These are phyloP conservation scores for Nymphaea colorata DNA, from an alignment of 164 flowering plant species.

Conservation along the genomic window DNA sequence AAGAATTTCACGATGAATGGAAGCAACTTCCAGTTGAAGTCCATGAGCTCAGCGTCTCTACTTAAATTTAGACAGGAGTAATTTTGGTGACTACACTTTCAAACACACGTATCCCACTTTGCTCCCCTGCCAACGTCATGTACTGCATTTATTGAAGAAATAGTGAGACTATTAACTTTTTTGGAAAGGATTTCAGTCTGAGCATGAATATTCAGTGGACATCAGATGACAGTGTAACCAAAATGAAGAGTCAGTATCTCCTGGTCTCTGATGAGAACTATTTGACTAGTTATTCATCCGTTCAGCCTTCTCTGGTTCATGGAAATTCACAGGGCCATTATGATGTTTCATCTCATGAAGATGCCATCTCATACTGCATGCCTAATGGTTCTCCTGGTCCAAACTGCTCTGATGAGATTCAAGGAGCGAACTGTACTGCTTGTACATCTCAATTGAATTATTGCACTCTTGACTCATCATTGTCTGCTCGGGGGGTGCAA, in stretches of 20 bases:
- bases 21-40: background rate
- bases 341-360: background rate
- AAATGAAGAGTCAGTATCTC: background rate
- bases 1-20: background rate
- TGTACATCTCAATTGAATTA: background rate
- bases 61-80: background rate
- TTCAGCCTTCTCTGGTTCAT: background rate
- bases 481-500: conserved; percentile 12
- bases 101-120: background rate
- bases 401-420: background rate
- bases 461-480: conserved; percentile 42
- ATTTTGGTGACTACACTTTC: background rate
- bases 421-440: background rate
- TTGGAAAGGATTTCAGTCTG: too few species aligned
- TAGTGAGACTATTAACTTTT: too few species aligned
- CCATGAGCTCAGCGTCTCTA: background rate
- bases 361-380: background rate
- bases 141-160: too few species aligned
- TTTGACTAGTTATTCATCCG: background rate
- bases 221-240: background rate
- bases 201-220: background rate
- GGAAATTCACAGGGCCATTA: background rate
- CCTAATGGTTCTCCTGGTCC: background rate
- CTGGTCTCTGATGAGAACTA: background rate
- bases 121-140: too few species aligned